phyloP scores from a whole-genome alignment of 176 grass and related monocot species.

The Avena atlantica region DNA sequence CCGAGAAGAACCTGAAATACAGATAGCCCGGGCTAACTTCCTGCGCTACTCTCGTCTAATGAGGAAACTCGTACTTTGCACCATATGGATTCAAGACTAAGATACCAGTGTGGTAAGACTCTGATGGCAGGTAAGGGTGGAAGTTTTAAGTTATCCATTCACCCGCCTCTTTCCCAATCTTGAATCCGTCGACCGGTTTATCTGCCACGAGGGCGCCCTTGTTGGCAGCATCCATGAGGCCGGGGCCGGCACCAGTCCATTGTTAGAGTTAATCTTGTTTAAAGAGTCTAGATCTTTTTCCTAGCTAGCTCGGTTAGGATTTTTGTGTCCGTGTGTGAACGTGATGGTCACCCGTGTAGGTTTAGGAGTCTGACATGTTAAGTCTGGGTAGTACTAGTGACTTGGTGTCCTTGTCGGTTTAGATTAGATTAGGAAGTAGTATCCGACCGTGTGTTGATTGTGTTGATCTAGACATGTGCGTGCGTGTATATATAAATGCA shows the following conservation, averaged over 20 bases:
- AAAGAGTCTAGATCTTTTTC: too few relatives aligned
- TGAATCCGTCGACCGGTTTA: conserved; percentile 74
- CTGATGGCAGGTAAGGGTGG: conserved; percentile 72
- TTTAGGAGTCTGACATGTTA: too few relatives aligned
- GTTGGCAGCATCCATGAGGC: conserved; percentile 84
- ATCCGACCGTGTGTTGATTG: too few relatives aligned
- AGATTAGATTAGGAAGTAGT: too few relatives aligned
- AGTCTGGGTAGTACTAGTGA: too few relatives aligned
- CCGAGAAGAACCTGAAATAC: conserved; percentile 84
- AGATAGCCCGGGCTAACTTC: neutral
- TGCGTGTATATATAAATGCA: too few relatives aligned
- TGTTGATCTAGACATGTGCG: too few relatives aligned
- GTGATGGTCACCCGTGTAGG: too few relatives aligned
- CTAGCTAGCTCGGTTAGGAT: too few relatives aligned
- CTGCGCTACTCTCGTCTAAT: neutral
- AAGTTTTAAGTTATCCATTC: conserved; percentile 81
- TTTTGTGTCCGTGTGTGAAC: too few relatives aligned
- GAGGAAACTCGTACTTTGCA: neutral
- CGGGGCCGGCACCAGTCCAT: conserved; percentile 67
- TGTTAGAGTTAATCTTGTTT: too few relatives aligned
- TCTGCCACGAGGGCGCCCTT: conserved; percentile 67
- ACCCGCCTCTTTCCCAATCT: conserved; percentile 75
- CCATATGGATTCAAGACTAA: neutral
- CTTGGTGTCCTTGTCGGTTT: too few relatives aligned
- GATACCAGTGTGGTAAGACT: conserved; percentile 80